Percentiles rank a stretch among this genome's conserved stretches.
phyloP scores from a whole-genome alignment of 2,329 filamentous ascomycete species.

The Fusarium torulosum region DNA sequence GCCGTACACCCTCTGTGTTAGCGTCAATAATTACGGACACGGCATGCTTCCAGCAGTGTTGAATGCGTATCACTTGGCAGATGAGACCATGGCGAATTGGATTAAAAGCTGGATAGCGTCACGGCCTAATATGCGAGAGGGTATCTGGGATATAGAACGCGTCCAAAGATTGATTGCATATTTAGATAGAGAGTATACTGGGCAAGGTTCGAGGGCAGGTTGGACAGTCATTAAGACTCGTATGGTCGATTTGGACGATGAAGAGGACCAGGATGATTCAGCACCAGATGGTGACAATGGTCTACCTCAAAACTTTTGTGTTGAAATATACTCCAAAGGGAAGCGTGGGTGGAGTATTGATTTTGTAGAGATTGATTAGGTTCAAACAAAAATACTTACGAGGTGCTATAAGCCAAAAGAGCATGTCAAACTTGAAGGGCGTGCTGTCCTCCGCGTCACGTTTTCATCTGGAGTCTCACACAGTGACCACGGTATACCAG shows the following conservation, averaged over 20 bases:
- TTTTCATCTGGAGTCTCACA: too few species aligned
- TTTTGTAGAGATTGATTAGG: constrained; percentile 37
- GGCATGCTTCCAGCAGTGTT: constrained; percentile 37
- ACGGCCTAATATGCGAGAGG: constrained; percentile 24
- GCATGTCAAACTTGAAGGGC: background rate
- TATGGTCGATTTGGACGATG: constrained; percentile 33
- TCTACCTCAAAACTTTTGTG: constrained; percentile 15
- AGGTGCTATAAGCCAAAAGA: background rate
- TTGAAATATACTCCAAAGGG: constrained; percentile 35
- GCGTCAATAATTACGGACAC: constrained; percentile 35
- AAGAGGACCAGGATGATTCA: background rate
- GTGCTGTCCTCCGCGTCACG: background rate
- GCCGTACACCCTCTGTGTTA: constrained; percentile 13
- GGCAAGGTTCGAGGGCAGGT: constrained; percentile 5
- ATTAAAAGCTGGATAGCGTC: constrained; percentile 28
- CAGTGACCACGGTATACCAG: too few species aligned
- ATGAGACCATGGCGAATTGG: constrained; percentile 15
- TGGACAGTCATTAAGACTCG: constrained; percentile 33
- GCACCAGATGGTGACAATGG: background rate
- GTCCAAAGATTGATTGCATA: constrained; percentile 29
- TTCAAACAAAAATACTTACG: background rate
- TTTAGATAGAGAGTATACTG: constrained; percentile 30
- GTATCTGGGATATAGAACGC: constrained; percentile 36
- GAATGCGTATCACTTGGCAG: constrained; percentile 31
- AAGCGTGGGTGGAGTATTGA: constrained; percentile 38